Conservation (phyloP, 768 basidiomycete genomes). For the Tricholoma terreum region DNA sequence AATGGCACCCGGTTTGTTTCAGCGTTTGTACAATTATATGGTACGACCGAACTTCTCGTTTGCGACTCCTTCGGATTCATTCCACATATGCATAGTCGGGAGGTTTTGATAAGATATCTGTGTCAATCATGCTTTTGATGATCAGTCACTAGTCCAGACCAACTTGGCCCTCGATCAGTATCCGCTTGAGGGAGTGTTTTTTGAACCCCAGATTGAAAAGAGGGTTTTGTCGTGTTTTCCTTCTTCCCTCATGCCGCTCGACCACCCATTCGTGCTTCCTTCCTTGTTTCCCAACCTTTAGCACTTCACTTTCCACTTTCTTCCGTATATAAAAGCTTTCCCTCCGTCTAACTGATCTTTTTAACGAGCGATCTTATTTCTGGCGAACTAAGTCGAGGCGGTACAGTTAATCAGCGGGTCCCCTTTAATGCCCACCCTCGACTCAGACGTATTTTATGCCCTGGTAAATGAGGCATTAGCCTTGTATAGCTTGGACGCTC, state of each 20-base stretch:
- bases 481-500: slow-evolving; percentile 9
- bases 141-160: slow-evolving; percentile 14
- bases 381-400: neutral
- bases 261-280: slow-evolving; percentile 11
- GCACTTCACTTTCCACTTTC: neutral
- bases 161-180: slow-evolving; percentile 3
- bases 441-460: slow-evolving; percentile 23
- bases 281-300: slow-evolving; percentile 5
- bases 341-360: neutral
- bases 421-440: slow-evolving; percentile 16
- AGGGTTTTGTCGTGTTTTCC: slow-evolving; percentile 16
- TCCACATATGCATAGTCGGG: slow-evolving; percentile 1
- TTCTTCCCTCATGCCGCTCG: slow-evolving; percentile 16
- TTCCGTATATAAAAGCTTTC: neutral
- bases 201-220: slow-evolving; percentile 27
- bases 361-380: neutral
- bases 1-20: neutral
- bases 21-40: too few relatives aligned
- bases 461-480: slow-evolving; percentile 20
- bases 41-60: too few relatives aligned
- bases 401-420: neutral
- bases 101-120: slow-evolving; percentile 13
- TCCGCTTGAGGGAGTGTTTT: slow-evolving; percentile 11
- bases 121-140: slow-evolving; percentile 15
- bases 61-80: neutral